Evolutionary conservation across 1,139 yeast species (phyloP), one percentile per base, ranked within the genome.

Genomic region (Wickerhamomyces sp.): DNA sequence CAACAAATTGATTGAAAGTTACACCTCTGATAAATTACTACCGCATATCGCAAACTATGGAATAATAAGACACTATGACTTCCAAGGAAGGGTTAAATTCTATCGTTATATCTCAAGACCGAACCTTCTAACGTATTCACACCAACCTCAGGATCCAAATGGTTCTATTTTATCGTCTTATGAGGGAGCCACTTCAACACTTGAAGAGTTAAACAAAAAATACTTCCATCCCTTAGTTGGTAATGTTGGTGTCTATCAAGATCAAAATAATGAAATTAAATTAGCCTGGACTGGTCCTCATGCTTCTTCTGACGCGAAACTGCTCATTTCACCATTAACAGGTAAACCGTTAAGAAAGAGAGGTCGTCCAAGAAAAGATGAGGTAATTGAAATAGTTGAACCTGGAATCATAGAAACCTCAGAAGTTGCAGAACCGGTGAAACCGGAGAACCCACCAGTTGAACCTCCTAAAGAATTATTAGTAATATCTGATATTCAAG

Each of bases 41-140:
- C 48, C 56, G 3, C 52, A 59, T 27, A 36, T 61, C 5, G 65
- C 62, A 13, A 65, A 68, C 33, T 54, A 66, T 33, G 61, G 72
- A 2, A 61, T 87, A 3, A 70, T 83, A 1, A 68, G 86, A 43
- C 81, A 81, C 21, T 76, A 80, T 44, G 94, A 85, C 52, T 79
- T 80, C 48, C 79, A 77, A 44, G 94, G 95, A 0, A 78, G 88
- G 49, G 68, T 72, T 47, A 84, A 85, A 52, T 85, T 78, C 50
- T 86, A 78, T 56, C 67, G 95, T 30, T 80, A 85, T 49, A 78
- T 81, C 46, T 71, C 82, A 0, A 66, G 68, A 31, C 56, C 60
- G 5, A 63, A 70, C 36, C 71, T 67, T 37, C 47, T 62, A 12
- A 54, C 49, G 15, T 56, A 67, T 31, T 48, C 56, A 1, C 44